Evolutionary conservation across 352 stramenopile genomes (phyloP).

Genomic region (Phytophthora macrochlamydospora): DNA sequence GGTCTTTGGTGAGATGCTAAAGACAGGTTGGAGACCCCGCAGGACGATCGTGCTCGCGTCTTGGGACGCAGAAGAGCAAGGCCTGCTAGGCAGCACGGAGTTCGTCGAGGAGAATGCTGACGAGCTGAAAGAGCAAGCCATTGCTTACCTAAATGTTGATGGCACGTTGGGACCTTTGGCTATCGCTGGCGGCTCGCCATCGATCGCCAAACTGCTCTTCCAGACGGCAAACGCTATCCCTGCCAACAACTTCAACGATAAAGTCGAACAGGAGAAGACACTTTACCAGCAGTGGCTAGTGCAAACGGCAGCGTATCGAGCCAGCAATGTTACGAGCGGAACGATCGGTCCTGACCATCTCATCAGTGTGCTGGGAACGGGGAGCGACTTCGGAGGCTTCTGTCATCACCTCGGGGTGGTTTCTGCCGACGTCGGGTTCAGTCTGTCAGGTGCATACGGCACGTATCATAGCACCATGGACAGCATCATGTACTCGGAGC

Average conservation of each 20-base stretch:
- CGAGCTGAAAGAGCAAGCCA: conserved; percentile 53
- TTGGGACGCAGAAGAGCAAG: conserved; percentile 90
- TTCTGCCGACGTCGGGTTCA: conserved; percentile 70
- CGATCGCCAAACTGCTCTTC: conserved; percentile 65
- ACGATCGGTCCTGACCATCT: conserved; percentile 46
- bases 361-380: conserved; percentile 55
- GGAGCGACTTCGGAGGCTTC: conserved; percentile 76
- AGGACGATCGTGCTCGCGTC: conserved; percentile 81
- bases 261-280: conserved; percentile 23
- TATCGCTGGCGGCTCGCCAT: conserved; percentile 61
- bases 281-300: conserved; percentile 46
- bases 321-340: conserved; percentile 18
- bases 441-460: conserved; percentile 46
- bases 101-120: conserved; percentile 75
- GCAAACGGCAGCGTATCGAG: conserved; percentile 34
- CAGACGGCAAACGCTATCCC: conserved; percentile 60
- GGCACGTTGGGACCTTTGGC: conserved; percentile 61
- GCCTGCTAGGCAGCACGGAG: conserved; percentile 82
- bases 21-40: conserved; percentile 64
- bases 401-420: conserved; percentile 82
- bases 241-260: conserved; percentile 46
- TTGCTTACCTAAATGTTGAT: conserved; percentile 90
- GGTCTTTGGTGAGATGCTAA: conserved; percentile 63
- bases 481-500: conserved; percentile 73
- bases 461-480: conserved; percentile 89